Conservation (phyloP, 441 rosid genomes). For the Manihot esculenta region DNA sequence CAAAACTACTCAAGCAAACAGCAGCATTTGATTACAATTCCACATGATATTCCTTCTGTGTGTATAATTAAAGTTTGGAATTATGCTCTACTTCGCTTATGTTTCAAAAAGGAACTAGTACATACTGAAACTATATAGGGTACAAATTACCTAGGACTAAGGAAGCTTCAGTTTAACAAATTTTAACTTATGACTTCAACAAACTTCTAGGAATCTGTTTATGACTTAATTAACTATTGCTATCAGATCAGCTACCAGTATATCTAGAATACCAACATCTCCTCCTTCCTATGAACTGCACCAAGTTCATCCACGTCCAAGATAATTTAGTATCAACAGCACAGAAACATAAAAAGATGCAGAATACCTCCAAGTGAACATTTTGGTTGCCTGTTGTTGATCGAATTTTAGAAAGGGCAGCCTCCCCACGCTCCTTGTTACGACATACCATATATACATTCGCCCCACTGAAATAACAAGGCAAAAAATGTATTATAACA, state of each 20-base stretch:
- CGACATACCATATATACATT: constrained; percentile 86
- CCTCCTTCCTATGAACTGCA: not conserved
- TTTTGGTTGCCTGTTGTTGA: constrained; percentile 66
- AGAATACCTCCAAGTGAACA: constrained; percentile 72
- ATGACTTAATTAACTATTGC: not conserved
- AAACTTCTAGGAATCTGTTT: no score
- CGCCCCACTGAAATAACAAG: constrained; percentile 59
- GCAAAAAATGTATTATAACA: constrained; percentile 5
- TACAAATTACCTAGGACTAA: not conserved
- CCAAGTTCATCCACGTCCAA: not conserved
- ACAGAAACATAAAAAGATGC: no score
- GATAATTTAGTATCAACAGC: no score
- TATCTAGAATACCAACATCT: no score
- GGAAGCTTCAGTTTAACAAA: not conserved
- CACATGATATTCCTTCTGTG: not conserved
- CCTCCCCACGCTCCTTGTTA: constrained; percentile 74
- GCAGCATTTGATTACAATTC: not conserved
- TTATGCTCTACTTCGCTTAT: not conserved
- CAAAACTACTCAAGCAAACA: not conserved
- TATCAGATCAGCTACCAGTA: not conserved
- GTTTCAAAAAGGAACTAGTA: not conserved
- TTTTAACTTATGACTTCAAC: no score
- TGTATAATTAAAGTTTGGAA: not conserved
- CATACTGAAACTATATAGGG: not conserved
- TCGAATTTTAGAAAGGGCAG: constrained; percentile 70